Evolutionary conservation across 2,329 filamentous ascomycete genomes (phyloP).

Genomic region (Aspergillus puulaauensis): DNA sequence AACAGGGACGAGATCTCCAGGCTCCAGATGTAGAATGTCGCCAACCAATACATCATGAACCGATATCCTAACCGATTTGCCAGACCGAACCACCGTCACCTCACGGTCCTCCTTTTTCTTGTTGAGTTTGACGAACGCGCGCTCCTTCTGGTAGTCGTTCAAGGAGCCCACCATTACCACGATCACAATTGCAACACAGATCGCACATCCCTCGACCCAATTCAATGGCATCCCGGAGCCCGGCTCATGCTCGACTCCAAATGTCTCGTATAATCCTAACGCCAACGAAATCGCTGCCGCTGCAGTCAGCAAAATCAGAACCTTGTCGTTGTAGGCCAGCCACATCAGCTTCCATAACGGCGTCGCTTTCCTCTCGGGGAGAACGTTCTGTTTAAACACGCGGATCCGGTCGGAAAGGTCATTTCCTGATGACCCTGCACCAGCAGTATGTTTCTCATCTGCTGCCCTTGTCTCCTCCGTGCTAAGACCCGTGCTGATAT

Average conservation of each 20-base stretch:
- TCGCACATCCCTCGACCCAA: slow-evolving; percentile 81
- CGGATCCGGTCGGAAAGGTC: slow-evolving; percentile 6
- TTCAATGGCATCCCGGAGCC: slow-evolving; percentile 49
- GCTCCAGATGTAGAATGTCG: slow-evolving; percentile 70
- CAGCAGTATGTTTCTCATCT: not conserved
- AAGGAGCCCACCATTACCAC: slow-evolving; percentile 73
- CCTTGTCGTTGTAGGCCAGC: slow-evolving; percentile 77
- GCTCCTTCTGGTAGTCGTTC: slow-evolving; percentile 81
- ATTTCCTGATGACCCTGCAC: not conserved
- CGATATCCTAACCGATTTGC: slow-evolving; percentile 66
- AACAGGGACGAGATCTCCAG: slow-evolving; percentile 70
- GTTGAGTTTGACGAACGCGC: slow-evolving; percentile 77
- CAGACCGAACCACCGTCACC: slow-evolving; percentile 74
- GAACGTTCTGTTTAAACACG: slow-evolving; percentile 60
- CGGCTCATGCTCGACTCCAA: slow-evolving; percentile 23
- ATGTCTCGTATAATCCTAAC: slow-evolving; percentile 62
- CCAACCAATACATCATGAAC: slow-evolving; percentile 72
- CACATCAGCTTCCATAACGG: slow-evolving; percentile 66
- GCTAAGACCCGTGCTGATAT: slow-evolving; percentile 63
- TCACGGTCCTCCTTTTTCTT: slow-evolving; percentile 74
- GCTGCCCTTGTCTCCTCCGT: slow-evolving; percentile 57
- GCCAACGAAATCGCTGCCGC: slow-evolving; percentile 70
- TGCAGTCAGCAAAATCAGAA: slow-evolving; percentile 66
- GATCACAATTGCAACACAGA: slow-evolving; percentile 72
- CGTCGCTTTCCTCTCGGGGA: slow-evolving; percentile 66